phyloP scores from a whole-genome alignment of 768 basidiomycete genomes.

The Butyriboletus loyo region DNA sequence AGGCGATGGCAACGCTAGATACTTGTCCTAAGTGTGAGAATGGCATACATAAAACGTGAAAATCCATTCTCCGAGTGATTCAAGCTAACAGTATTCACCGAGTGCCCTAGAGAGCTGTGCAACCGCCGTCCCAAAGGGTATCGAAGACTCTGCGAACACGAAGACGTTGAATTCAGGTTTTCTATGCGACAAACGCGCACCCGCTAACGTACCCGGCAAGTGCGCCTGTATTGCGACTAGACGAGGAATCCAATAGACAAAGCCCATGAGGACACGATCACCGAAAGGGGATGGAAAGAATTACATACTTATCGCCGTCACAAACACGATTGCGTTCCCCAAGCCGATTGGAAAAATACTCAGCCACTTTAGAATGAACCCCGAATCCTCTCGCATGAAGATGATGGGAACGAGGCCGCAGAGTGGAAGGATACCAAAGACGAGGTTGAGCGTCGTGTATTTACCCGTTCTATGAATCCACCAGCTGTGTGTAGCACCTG shows the following conservation, averaged over 20 bases:
- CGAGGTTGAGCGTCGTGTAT: conserved; percentile 4
- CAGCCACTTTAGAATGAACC: conserved; percentile 7
- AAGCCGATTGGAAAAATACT: conserved; percentile 17
- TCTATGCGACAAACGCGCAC: not conserved
- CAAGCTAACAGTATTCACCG: not conserved
- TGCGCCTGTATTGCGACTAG: conserved; percentile 15
- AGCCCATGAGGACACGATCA: not conserved
- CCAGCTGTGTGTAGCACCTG: not conserved
- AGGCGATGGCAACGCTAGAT: conserved; percentile 11
- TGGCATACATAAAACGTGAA: not conserved
- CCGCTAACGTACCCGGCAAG: not conserved
- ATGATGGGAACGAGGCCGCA: conserved; percentile 9
- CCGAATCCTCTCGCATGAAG: conserved; percentile 7
- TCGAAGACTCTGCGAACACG: not conserved
- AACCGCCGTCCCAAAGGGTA: conserved; percentile 1
- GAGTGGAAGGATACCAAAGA: conserved; percentile 12
- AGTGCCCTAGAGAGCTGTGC: conserved; percentile 11
- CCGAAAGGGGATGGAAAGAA: not conserved
- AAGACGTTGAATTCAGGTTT: not conserved
- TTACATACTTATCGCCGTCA: conserved; percentile 8
- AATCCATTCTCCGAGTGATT: not conserved
- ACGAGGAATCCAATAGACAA: not conserved
- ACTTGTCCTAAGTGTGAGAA: conserved; percentile 6
- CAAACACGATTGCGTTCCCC: conserved; percentile 15
- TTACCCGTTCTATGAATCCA: conserved; percentile 10